Evolutionary conservation across 192 early-diverging fungal species (phyloP), one percentile per base, ranked within the genome.

Genomic region (Gamsiella multidivaricata): DNA sequence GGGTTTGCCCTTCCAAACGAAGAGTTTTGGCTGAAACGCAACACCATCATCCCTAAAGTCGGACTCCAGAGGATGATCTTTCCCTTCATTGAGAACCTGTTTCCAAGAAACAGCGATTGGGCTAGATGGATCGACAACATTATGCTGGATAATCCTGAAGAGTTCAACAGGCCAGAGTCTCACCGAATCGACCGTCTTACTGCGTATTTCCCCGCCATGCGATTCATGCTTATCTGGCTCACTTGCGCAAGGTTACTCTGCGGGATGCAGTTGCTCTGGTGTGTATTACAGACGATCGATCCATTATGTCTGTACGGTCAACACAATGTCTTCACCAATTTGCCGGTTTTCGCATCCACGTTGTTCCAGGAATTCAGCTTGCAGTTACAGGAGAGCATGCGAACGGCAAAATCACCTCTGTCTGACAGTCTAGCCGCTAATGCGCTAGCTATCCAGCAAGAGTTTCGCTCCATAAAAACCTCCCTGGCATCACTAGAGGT

Each of bases 61-160:
- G 46, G 25, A 2, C 54, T 68, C 18, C 54, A 58, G 49, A 18
- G 33, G 18, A 29, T 26, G 2, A 25, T 68, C 29, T 68, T 68
- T 26, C 65, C 65, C 5, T 68, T 58, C 42, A 47, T 68, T 32
- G 65, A 58, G 46, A 8, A 4, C n/a, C 11, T 55, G 32, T 55
- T 46, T 18, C 45, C 45, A 46, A 18, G 45, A 6, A n/a, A 46
- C 5, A 18, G 6, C n/a, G 51, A 53, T n/a, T 53, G 51, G 51
- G 26, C 29, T 15, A 26, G 29, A 31, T 53, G 23, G 51, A 53
- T 31, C 1, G 51, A 53, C 12, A 53, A 53, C 28, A 3, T 53
- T 10, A 53, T 53, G 51, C 23, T 53, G 26, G 26, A 53, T 18
- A 23, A 4, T 7, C 26, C 5, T 28, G 29, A 31, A 6, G 23